Conservation (phyloP, 2,329 filamentous ascomycete genomes). For the Fusarium sp. region DNA sequence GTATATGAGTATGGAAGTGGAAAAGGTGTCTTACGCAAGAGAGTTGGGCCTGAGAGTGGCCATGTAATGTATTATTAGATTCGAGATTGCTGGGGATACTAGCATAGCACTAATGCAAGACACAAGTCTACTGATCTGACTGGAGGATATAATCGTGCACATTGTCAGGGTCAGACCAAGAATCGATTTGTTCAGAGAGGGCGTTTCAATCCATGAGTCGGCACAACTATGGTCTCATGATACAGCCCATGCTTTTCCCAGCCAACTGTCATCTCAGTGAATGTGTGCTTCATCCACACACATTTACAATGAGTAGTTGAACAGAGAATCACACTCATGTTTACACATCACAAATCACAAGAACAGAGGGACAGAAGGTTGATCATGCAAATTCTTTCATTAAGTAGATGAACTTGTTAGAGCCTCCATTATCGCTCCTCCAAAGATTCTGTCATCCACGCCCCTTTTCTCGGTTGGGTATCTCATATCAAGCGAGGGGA, state of each 20-base stretch:
- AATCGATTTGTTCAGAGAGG: background rate
- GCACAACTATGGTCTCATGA: background rate
- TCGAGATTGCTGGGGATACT: background rate
- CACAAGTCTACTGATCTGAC: background rate
- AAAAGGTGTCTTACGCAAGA: background rate
- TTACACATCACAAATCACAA: background rate
- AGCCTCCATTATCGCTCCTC: constrained; percentile 6
- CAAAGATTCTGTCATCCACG: background rate
- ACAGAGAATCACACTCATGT: background rate
- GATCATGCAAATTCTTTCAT: background rate
- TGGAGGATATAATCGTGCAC: background rate
- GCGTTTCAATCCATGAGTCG: background rate
- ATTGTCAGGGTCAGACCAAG: background rate
- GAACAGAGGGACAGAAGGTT: background rate
- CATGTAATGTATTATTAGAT: background rate
- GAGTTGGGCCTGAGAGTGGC: background rate
- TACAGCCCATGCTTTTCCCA: background rate
- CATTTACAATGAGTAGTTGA: background rate
- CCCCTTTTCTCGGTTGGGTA: constrained; percentile 24
- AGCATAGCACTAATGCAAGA: background rate
- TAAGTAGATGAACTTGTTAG: background rate
- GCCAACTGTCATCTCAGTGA: background rate
- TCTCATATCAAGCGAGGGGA: constrained; percentile 30
- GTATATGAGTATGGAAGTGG: background rate
- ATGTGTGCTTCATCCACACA: background rate